Conservation (phyloP, 2,329 filamentous ascomycete species). For the Trematosphaeria pertusa region DNA sequence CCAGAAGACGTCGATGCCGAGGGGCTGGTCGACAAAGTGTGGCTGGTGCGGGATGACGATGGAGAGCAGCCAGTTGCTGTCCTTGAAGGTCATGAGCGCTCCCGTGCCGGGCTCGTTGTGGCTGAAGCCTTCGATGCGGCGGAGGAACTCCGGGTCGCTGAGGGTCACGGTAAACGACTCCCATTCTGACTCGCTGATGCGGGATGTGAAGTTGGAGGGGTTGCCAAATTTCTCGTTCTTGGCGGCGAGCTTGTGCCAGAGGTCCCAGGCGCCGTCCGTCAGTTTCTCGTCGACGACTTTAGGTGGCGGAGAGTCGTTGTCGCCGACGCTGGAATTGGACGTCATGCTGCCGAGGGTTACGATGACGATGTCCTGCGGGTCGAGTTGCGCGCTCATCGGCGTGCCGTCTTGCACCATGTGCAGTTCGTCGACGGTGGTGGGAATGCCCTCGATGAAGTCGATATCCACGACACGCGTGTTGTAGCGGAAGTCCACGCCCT, state of each 20-base stretch:
- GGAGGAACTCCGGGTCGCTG: constrained; percentile 35
- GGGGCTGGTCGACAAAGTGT: constrained; percentile 49
- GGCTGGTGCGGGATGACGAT: constrained; percentile 53
- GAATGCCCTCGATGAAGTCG: constrained; percentile 14
- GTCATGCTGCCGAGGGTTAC: constrained; percentile 50
- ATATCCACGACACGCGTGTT: constrained; percentile 25
- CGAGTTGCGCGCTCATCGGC: constrained; percentile 11
- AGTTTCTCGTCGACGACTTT: constrained; percentile 32
- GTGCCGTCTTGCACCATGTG: constrained; percentile 20
- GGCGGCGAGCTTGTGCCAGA: constrained; percentile 51
- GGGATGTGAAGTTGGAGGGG: constrained; percentile 51
- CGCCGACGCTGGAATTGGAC: constrained; percentile 44
- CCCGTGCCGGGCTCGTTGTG: constrained; percentile 43
- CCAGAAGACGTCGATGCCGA: constrained; percentile 48
- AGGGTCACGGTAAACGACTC: constrained; percentile 53
- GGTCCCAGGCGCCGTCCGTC: constrained; percentile 50
- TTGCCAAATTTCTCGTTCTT: constrained; percentile 48
- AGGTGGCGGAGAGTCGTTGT: constrained; percentile 39
- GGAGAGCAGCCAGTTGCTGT: constrained; percentile 52
- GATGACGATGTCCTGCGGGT: constrained; percentile 46
- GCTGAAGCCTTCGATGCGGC: constrained; percentile 33
- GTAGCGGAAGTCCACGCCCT: constrained; percentile 37
- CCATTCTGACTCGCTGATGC: constrained; percentile 46
- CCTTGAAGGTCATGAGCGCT: constrained; percentile 47
- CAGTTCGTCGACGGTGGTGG: constrained; percentile 11